These are phyloP conservation scores for Penicillium occitanis DNA, from an alignment of 2,329 filamentous ascomycete species.

Conservation along the genomic window DNA sequence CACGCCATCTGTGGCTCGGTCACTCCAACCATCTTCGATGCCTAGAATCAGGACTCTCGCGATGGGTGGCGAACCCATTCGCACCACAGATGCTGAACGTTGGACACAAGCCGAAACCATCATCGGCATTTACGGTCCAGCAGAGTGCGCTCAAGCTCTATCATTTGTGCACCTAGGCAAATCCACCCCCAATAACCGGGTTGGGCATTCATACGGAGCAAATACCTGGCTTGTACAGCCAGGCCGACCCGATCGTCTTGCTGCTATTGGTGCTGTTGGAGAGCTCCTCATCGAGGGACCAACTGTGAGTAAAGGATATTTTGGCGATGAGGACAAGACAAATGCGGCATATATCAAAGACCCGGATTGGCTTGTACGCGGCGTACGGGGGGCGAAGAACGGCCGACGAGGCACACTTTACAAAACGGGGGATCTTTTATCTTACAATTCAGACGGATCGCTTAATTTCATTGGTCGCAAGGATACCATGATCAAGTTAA, in stretches of 20 bases:
- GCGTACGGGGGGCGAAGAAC: background rate
- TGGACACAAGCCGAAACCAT: conserved; percentile 9
- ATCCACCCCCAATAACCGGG: background rate
- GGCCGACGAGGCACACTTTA: conserved; percentile 26
- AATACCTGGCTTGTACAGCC: conserved; percentile 14
- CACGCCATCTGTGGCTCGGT: conserved; percentile 13
- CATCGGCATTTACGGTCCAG: conserved; percentile 25
- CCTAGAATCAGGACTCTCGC: background rate
- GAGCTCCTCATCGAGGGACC: conserved; percentile 45
- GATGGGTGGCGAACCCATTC: conserved; percentile 10
- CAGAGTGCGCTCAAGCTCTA: conserved; percentile 16
- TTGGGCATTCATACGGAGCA: background rate
- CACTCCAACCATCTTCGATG: background rate
- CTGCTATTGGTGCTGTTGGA: conserved; percentile 41
- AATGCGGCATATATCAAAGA: conserved; percentile 27
- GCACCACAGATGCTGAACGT: background rate
- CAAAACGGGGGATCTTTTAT: conserved; percentile 38
- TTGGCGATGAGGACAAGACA: conserved; percentile 30
- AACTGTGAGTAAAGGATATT: conserved; percentile 31
- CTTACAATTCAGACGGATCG: conserved; percentile 31
- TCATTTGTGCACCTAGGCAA: background rate
- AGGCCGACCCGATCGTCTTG: conserved; percentile 1
- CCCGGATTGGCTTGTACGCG: conserved; percentile 8
- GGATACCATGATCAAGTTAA: conserved; percentile 36
- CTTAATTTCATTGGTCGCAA: conserved; percentile 34